phyloP scores from a whole-genome alignment of 768 basidiomycete genomes.

The Leucosporidium scottii region DNA sequence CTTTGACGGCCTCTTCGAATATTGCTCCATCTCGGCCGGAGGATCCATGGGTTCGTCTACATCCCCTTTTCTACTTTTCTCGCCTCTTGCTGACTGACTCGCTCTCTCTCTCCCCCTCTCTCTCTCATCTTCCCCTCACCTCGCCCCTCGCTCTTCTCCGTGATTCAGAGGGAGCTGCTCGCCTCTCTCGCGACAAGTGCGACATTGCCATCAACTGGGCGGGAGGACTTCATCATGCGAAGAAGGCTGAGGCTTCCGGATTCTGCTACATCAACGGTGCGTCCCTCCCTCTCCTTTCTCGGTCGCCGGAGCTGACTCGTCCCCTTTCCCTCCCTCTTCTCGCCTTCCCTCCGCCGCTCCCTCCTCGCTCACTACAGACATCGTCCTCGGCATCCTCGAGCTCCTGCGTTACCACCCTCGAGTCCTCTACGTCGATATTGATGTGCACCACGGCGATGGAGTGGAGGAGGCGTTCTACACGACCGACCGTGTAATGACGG shows the following conservation, averaged over 20 bases:
- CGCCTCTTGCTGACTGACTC: not conserved
- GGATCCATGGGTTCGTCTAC: slow-evolving; percentile 84
- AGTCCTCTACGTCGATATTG: slow-evolving; percentile 96
- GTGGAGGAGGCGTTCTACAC: slow-evolving; percentile 99
- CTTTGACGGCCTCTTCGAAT: slow-evolving; percentile 97
- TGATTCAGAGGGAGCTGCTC: slow-evolving; percentile 81
- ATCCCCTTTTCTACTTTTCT: not conserved
- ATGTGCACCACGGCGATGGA: slow-evolving; percentile 97
- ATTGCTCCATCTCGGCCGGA: slow-evolving; percentile 98
- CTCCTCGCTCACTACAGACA: slow-evolving; percentile 55
- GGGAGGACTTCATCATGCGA: slow-evolving; percentile 95
- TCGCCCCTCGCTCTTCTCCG: not conserved
- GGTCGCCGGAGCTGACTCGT: slow-evolving; percentile 47
- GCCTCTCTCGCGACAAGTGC: slow-evolving; percentile 90
- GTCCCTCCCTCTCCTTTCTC: slow-evolving; percentile 20
- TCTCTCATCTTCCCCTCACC: not conserved
- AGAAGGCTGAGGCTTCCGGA: slow-evolving; percentile 97
- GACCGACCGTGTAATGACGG: slow-evolving; percentile 97
- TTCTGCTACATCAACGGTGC: slow-evolving; percentile 98
- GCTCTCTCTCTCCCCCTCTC: not conserved
- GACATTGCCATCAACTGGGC: slow-evolving; percentile 99
- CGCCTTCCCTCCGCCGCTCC: not conserved
- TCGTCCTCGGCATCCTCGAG: slow-evolving; percentile 93
- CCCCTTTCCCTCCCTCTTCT: not conserved
- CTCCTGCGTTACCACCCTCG: slow-evolving; percentile 81